Conservation (phyloP, 257 asterid genomes). For the Galeopsis tetrahit region DNA sequence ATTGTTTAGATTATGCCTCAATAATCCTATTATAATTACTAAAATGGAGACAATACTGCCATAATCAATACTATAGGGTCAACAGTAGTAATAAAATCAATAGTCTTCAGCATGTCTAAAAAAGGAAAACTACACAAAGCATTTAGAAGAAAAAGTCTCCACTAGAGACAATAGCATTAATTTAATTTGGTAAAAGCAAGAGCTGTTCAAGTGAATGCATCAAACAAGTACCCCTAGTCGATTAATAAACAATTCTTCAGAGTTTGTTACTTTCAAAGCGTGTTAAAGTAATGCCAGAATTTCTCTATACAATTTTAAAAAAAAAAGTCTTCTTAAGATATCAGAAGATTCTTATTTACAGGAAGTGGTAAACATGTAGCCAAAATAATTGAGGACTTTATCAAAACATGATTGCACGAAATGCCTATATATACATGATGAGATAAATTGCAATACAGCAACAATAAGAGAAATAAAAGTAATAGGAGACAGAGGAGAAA, state of each 20-base stretch:
- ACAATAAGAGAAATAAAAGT: not conserved
- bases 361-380: not conserved
- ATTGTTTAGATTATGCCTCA: not conserved
- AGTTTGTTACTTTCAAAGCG: not conserved
- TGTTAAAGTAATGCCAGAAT: not conserved
- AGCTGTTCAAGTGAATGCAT: not conserved
- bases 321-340: constrained; percentile 10
- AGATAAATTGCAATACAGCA: not conserved
- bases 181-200: not conserved
- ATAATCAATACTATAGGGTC: not conserved
- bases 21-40: not conserved
- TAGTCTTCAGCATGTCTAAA: not conserved
- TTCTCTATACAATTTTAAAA: not conserved
- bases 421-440: not conserved
- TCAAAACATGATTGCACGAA: not conserved
- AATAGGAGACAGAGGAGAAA: not conserved
- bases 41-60: not conserved
- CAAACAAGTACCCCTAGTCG: not conserved
- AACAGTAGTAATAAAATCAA: not conserved
- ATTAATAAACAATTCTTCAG: not conserved
- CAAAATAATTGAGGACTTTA: not conserved
- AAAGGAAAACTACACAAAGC: not conserved
- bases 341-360: not conserved
- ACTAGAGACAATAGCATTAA: not conserved
- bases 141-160: not conserved